These are phyloP conservation scores for Chytridiales sp. DNA, from an alignment of 371 early-diverging fungal genomes.

Conservation along the genomic window DNA sequence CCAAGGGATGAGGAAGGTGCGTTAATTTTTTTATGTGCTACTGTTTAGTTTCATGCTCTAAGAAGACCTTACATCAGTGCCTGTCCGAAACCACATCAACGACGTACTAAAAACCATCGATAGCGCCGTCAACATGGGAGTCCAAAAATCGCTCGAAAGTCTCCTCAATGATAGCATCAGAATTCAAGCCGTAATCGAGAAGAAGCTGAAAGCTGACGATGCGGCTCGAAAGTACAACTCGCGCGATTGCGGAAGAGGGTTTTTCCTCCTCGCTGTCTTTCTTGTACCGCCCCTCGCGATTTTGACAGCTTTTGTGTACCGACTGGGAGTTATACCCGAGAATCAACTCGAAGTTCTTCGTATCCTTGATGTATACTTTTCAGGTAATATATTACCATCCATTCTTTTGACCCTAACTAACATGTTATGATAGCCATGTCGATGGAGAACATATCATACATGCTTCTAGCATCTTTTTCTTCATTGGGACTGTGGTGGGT, in stretches of 20 bases:
- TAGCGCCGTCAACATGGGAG: constrained; percentile 12
- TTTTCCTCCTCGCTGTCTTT: neutral
- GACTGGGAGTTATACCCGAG: too few species aligned
- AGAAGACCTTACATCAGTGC: neutral
- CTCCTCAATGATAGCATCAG: constrained; percentile 8
- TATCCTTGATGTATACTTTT: too few species aligned
- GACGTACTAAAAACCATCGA: constrained; percentile 18
- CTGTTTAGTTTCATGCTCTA: neutral
- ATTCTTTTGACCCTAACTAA: too few species aligned
- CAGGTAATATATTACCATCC: too few species aligned
- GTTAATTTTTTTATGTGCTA: neutral
- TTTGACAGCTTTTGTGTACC: too few species aligned
- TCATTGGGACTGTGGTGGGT: constrained; percentile 10
- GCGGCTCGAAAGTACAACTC: constrained; percentile 7
- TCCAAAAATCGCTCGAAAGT: constrained; percentile 15
- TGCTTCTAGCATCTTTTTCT: neutral
- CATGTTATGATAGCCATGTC: neutral
- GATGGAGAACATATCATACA: constrained; percentile 1
- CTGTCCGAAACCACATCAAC: constrained; percentile 21
- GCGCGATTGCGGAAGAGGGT: constrained; percentile 12
- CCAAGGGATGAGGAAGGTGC: neutral
- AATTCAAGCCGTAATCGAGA: neutral
- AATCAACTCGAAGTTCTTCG: too few species aligned
- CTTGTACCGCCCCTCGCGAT: too few species aligned
- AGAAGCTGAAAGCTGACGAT: neutral